These are phyloP conservation scores for Trametes maxima DNA, from an alignment of 768 basidiomycete genomes.

Conservation along the genomic window DNA sequence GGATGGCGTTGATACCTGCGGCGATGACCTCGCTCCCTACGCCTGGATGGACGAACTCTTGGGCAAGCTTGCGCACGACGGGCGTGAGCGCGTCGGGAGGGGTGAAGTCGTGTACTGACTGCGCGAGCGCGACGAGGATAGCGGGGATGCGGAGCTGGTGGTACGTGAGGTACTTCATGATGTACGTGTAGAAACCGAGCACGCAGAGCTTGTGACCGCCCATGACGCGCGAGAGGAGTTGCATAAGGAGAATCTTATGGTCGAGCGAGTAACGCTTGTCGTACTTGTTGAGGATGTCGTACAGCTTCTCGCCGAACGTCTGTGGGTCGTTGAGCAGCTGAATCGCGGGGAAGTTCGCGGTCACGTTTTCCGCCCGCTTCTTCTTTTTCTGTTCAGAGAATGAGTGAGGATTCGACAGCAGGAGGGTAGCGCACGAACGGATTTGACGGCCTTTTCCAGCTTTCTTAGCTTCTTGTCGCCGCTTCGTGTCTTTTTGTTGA, in stretches of 20 bases:
- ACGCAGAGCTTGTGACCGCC: constrained; percentile 91
- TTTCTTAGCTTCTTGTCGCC: constrained; percentile 80
- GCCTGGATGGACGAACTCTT: constrained; percentile 97
- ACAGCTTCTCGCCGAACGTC: constrained; percentile 92
- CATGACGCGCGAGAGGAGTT: constrained; percentile 92
- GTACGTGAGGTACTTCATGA: constrained; percentile 90
- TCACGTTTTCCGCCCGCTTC: constrained; percentile 29
- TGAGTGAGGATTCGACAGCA: neutral
- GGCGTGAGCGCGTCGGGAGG: constrained; percentile 92
- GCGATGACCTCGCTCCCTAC: constrained; percentile 95
- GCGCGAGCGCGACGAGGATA: constrained; percentile 92
- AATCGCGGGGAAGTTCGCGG: constrained; percentile 86
- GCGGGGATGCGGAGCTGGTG: constrained; percentile 91
- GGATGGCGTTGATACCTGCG: constrained; percentile 93
- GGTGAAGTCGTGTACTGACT: constrained; percentile 92
- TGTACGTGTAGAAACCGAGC: constrained; percentile 93
- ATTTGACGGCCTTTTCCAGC: constrained; percentile 71
- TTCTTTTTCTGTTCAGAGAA: constrained; percentile 39
- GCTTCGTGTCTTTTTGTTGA: constrained; percentile 91
- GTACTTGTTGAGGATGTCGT: constrained; percentile 77
- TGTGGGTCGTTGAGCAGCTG: constrained; percentile 95
- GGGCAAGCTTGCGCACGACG: constrained; percentile 86
- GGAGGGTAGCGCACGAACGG: constrained; percentile 45
- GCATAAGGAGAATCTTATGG: constrained; percentile 97
- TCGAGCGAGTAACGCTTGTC: constrained; percentile 97